phyloP scores from a whole-genome alignment of 2,329 filamentous ascomycete species.

The Capronia americana region DNA sequence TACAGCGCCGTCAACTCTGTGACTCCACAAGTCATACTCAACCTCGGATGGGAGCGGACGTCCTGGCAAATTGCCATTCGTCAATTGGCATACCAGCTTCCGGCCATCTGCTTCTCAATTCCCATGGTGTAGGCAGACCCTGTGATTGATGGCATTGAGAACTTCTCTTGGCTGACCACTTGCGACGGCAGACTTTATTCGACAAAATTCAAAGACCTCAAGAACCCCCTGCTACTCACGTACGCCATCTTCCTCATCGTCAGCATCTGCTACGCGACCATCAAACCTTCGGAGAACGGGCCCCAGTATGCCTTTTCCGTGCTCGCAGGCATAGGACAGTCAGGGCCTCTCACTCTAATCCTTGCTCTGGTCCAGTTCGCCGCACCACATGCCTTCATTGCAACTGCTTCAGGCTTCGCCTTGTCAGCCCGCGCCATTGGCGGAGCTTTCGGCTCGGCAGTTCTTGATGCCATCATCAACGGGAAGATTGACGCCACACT shows the following conservation, averaged over 20 bases:
- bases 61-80: slow-evolving; percentile 52
- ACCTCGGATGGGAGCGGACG: slow-evolving; percentile 56
- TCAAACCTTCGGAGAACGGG: slow-evolving; percentile 52
- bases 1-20: slow-evolving; percentile 56
- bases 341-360: slow-evolving; percentile 57
- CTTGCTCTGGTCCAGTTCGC: slow-evolving; percentile 60
- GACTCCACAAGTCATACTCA: slow-evolving; percentile 57
- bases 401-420: slow-evolving; percentile 59
- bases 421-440: slow-evolving; percentile 61
- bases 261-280: slow-evolving; percentile 54
- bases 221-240: slow-evolving; percentile 54
- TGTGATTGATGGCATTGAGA: neutral
- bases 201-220: slow-evolving; percentile 57
- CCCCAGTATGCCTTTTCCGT: slow-evolving; percentile 57
- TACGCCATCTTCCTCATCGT: slow-evolving; percentile 55
- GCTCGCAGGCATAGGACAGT: slow-evolving; percentile 56
- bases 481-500: slow-evolving; percentile 53
- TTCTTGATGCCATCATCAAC: slow-evolving; percentile 60
- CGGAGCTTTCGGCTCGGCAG: slow-evolving; percentile 60
- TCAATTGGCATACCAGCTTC: slow-evolving; percentile 52
- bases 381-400: slow-evolving; percentile 59
- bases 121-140: slow-evolving; percentile 43
- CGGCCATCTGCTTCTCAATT: slow-evolving; percentile 50
- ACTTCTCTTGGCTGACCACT: neutral
- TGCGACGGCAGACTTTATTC: slow-evolving; percentile 46